phyloP scores from a whole-genome alignment of 805 yeast species.

The Saturnispora quitensis region DNA sequence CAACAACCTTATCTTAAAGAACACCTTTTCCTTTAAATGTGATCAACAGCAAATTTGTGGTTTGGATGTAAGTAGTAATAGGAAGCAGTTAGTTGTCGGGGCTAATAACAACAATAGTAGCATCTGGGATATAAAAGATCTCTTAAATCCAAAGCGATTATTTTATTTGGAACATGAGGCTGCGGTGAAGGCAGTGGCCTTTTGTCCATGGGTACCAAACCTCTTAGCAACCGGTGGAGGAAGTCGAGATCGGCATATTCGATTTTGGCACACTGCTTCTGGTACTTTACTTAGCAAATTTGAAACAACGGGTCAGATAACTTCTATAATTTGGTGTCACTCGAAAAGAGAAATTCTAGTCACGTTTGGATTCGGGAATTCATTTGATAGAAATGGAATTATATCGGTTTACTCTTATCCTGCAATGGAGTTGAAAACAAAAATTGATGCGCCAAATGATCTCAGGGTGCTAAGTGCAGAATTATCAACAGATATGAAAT shows the following conservation, averaged over 20 bases:
- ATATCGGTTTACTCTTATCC: conserved; percentile 64
- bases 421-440: conserved; percentile 36
- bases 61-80: conserved; percentile 48
- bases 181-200: conserved; percentile 85
- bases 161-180: conserved; percentile 60
- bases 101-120: conserved; percentile 77
- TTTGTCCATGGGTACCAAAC: conserved; percentile 82
- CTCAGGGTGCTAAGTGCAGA: conserved; percentile 60
- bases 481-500: conserved; percentile 51
- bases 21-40: conserved; percentile 30
- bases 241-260: conserved; percentile 62
- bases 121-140: conserved; percentile 56
- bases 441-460: conserved; percentile 41
- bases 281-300: conserved; percentile 59
- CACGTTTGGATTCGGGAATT: conserved; percentile 72
- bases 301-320: conserved; percentile 63
- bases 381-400: conserved; percentile 37
- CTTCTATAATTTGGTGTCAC: conserved; percentile 70
- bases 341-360: conserved; percentile 57
- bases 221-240: conserved; percentile 91
- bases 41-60: conserved; percentile 59
- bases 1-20: conserved; percentile 8
- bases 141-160: conserved; percentile 33
- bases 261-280: conserved; percentile 79
- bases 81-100: conserved; percentile 62